These are phyloP conservation scores for Candida krabiensis DNA, from an alignment of 805 yeast species.

Conservation along the genomic window DNA sequence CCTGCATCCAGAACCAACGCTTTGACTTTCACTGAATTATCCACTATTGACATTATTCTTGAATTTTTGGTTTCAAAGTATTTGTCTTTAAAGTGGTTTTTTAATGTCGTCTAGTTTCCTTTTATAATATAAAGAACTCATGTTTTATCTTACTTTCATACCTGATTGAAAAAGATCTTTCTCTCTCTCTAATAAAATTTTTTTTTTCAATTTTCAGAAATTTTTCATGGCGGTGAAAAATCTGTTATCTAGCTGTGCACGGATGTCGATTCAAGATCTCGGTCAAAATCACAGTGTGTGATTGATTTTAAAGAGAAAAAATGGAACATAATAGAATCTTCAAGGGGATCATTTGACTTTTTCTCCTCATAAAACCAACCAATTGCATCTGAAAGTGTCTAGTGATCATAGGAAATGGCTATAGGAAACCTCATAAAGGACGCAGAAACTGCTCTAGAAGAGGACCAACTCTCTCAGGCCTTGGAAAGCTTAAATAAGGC, in stretches of 20 bases:
- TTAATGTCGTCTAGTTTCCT: no score
- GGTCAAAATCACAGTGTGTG: no score
- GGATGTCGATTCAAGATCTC: no score
- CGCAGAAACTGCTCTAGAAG: slow-evolving; percentile 45
- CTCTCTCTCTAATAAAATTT: slow-evolving; percentile 1
- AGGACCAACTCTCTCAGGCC: slow-evolving; percentile 46
- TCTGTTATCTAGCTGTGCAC: neutral
- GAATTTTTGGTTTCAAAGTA: no score
- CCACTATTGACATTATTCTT: slow-evolving; percentile 13
- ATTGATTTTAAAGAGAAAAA: no score
- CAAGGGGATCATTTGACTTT: no score
- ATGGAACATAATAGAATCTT: no score
- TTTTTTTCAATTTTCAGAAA: slow-evolving; percentile 5
- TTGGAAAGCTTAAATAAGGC: slow-evolving; percentile 39
- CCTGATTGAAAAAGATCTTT: neutral
- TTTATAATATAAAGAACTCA: no score
- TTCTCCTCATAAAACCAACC: no score
- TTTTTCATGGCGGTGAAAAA: neutral
- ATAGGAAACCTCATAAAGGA: slow-evolving; percentile 25
- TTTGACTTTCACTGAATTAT: slow-evolving; percentile 38
- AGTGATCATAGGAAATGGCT: no score
- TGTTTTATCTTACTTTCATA: neutral
- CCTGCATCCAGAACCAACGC: slow-evolving; percentile 89
- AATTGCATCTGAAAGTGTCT: no score
- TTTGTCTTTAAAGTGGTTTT: no score